These are phyloP conservation scores for Apiospora saccharicola DNA, from an alignment of 2,329 filamentous ascomycete genomes.

Conservation along the genomic window DNA sequence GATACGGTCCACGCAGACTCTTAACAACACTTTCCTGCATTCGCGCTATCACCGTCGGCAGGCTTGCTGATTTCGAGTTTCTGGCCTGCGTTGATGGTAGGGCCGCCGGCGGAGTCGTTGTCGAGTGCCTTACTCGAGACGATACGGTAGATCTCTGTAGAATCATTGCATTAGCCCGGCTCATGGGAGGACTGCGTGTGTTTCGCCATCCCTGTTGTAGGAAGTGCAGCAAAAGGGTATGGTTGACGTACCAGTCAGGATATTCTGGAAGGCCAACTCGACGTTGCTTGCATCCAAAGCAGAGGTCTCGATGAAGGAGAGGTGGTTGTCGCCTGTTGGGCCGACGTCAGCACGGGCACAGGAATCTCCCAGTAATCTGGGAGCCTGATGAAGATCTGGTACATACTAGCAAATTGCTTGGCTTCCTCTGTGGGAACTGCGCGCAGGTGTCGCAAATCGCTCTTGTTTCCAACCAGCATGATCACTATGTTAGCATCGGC, in stretches of 20 bases:
- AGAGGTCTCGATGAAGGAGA: slow-evolving; percentile 99
- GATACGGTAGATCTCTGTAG: slow-evolving; percentile 95
- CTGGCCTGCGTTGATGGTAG: slow-evolving; percentile 79
- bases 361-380: background rate
- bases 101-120: slow-evolving; percentile 81
- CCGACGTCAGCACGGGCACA: slow-evolving; percentile 37
- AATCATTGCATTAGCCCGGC: slow-evolving; percentile 23
- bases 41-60: slow-evolving; percentile 75
- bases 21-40: slow-evolving; percentile 84
- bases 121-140: slow-evolving; percentile 98
- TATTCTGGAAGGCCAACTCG: slow-evolving; percentile 99
- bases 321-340: slow-evolving; percentile 85
- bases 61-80: slow-evolving; percentile 90
- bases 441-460: slow-evolving; percentile 97
- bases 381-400: slow-evolving; percentile 26
- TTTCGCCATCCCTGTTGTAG: slow-evolving; percentile 24
- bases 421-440: slow-evolving; percentile 98
- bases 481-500: slow-evolving; percentile 99
- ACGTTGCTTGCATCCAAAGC: slow-evolving; percentile 99
- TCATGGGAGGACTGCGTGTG: slow-evolving; percentile 27
- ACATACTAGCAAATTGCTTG: slow-evolving; percentile 93
- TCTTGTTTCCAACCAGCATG: slow-evolving; percentile 99
- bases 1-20: slow-evolving; percentile 39
- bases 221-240: background rate
- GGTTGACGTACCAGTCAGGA: slow-evolving; percentile 83